Evolutionary conservation across 345 rosid genomes (phyloP), one percentile per base, ranked within the genome.

Genomic region (Rubroshorea leprosula): DNA sequence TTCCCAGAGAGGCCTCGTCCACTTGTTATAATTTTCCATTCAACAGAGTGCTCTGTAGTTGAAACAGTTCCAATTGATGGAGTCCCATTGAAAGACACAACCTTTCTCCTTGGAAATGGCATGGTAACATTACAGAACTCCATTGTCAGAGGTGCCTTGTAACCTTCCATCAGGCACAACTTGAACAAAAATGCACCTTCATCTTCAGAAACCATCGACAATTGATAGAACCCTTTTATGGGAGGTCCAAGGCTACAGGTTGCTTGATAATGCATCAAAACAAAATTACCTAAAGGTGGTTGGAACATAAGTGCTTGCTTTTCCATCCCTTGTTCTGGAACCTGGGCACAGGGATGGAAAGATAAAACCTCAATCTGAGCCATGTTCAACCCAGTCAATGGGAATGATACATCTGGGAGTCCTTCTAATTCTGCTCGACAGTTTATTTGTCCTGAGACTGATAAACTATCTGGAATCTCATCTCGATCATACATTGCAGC

Each of bases 151-250:
- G 99, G 96, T 67, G 81, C 61, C 77, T 80, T 89, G 55, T 85
- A 82, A 19, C 97, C 95, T 74, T 89, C 96, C 96, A 89, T 86
- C 47, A 93, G 80, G 35, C 56, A 66, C 74, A 93, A 69, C 77
- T 83, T 89, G 72, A 86, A 89, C 56, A 93, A 79, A 68, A 93
- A 89, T 31, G 99, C 99, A 57, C 97, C 97, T 74, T 93, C 91
- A 58, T 89, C 91, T 71, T 93, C 99, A 46, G 88, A 89, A 49
- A 93, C 91, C 99, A 93, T 89, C 19, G 99, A 93, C 56, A 93
- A 74, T 66, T 93, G 99, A 73, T 93, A 93, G 61, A 93, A 93
- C 46, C 87, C 97, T 67, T 83, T 83, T 57, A 93, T 61, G n/a
- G 94, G 97, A 59, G 97, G 94, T 68, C 93, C 82, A 61, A 85